These are phyloP conservation scores for Carex cristatella DNA, from an alignment of 176 grass and related monocot species.

Conservation along the genomic window DNA sequence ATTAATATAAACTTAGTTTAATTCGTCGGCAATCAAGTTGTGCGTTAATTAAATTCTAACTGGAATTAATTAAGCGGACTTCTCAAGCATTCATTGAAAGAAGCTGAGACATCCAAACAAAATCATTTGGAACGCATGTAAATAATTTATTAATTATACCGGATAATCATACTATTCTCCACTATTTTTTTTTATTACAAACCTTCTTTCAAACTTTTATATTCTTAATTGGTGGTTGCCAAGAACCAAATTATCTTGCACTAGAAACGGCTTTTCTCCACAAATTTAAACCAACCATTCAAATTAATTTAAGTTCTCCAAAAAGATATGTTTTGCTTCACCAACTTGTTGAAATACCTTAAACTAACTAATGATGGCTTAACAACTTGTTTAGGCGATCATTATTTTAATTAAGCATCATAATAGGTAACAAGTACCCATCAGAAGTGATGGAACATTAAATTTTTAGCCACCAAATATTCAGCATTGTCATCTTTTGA, in stretches of 20 bases:
- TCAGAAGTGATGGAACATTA: not conserved
- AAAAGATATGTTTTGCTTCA: not conserved
- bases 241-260: not conserved
- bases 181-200: not conserved
- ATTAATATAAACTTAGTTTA: no score
- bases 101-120: not conserved
- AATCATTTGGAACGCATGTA: not conserved
- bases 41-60: not conserved
- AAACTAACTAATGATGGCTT: conserved; percentile 20
- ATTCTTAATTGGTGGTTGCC: not conserved
- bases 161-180: not conserved
- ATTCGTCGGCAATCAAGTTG: not conserved
- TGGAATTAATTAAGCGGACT: not conserved
- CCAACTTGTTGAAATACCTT: conserved; percentile 8
- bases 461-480: not conserved
- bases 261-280: not conserved
- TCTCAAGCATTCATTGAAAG: not conserved
- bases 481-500: not conserved
- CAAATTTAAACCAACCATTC: not conserved
- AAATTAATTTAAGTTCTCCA: not conserved
- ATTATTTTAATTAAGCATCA: conserved; percentile 4
- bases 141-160: not conserved
- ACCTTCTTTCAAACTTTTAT: not conserved
- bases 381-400: conserved; percentile 8
- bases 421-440: conserved; percentile 9